These are phyloP conservation scores for Moelleriella libera DNA, from an alignment of 2,329 filamentous ascomycete genomes.

Conservation along the genomic window DNA sequence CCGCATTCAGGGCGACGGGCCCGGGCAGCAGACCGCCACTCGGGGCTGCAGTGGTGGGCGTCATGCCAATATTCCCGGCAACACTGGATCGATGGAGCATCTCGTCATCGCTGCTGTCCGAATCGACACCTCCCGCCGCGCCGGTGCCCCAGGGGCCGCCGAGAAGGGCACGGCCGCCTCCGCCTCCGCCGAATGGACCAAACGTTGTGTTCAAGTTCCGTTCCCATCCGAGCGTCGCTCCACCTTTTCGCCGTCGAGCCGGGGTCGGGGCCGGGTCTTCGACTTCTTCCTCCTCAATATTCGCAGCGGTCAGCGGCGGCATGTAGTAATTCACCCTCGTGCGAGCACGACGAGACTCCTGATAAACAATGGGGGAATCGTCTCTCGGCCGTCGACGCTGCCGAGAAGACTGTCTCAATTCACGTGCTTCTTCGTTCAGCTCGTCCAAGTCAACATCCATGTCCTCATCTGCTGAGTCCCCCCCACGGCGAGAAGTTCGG, in stretches of 20 bases:
- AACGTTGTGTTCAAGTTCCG: conserved; percentile 78
- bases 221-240: conserved; percentile 50
- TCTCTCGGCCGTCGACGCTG: conserved; percentile 36
- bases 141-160: conserved; percentile 61
- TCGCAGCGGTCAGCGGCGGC: conserved; percentile 46
- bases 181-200: conserved; percentile 83
- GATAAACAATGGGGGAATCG: conserved; percentile 41
- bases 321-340: conserved; percentile 73
- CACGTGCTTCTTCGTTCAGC: conserved; percentile 50
- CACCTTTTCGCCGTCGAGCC: conserved; percentile 49
- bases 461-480: conserved; percentile 42
- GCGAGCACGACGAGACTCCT: conserved; percentile 40
- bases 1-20: conserved; percentile 23
- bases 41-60: conserved; percentile 35
- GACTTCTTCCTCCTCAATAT: conserved; percentile 62
- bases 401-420: conserved; percentile 41
- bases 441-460: conserved; percentile 48
- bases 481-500: conserved; percentile 31
- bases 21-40: conserved; percentile 27
- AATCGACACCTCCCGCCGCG: conserved; percentile 69
- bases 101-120: conserved; percentile 95
- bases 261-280: conserved; percentile 54
- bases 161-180: conserved; percentile 57
- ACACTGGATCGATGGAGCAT: conserved; percentile 45
- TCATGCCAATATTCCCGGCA: conserved; percentile 48